Percentiles rank a stretch among this genome's conserved stretches.
These are phyloP conservation scores for Opeltia flavorubescens DNA, from an alignment of 495 filamentous ascomycete genomes.

Conservation along the genomic window DNA sequence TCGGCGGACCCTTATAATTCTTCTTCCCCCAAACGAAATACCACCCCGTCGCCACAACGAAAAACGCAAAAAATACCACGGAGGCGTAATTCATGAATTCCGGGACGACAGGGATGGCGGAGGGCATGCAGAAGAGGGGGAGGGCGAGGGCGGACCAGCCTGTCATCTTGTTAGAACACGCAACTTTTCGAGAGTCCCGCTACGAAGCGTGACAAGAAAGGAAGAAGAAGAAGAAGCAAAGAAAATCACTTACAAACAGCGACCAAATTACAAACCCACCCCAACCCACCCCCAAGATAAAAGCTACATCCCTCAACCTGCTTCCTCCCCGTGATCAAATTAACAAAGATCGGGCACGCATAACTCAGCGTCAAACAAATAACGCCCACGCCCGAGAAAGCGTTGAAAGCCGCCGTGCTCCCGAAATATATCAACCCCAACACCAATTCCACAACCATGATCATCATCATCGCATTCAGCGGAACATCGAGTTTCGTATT, in stretches of 20 bases:
- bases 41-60: conserved; percentile 29
- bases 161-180: not conserved
- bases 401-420: conserved; percentile 43
- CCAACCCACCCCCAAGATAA: not conserved
- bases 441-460: conserved; percentile 16
- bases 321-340: conserved; percentile 6
- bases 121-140: conserved; percentile 42
- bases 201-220: too few species aligned
- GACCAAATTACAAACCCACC: not conserved
- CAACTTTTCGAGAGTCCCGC: not conserved
- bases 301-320: not conserved
- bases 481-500: conserved; percentile 22
- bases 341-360: conserved; percentile 41
- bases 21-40: conserved; percentile 31
- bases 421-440: conserved; percentile 50
- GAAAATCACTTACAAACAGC: not conserved
- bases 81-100: conserved; percentile 46
- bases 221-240: too few species aligned
- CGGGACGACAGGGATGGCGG: conserved; percentile 31
- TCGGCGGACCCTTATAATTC: not conserved
- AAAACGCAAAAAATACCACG: conserved; percentile 46
- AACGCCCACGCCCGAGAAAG: conserved; percentile 49
- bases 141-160: conserved; percentile 12
- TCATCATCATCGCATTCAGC: conserved; percentile 23
- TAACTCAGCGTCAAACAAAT: conserved; percentile 46